Percentiles rank a stretch among this genome's conserved stretches.
Conservation (phyloP, 441 rosid genomes). For the Mallotus repandus region DNA sequence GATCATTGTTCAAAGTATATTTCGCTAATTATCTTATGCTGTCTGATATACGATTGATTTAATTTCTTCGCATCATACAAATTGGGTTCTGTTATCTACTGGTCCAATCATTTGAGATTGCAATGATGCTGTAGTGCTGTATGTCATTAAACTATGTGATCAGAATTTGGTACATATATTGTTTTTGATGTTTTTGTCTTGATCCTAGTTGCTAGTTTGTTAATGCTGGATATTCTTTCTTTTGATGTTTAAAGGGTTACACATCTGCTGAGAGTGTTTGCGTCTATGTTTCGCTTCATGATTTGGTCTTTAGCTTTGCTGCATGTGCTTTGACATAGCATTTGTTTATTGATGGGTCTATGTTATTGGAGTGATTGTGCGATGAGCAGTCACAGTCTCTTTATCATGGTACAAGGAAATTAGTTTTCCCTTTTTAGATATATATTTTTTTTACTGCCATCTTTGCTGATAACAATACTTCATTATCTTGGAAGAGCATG, state of each 20-base stretch:
- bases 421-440: not conserved
- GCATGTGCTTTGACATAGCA: not conserved
- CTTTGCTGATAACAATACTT: not conserved
- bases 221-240: too few species aligned
- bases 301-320: not conserved
- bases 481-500: not conserved
- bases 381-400: not conserved
- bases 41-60: not conserved
- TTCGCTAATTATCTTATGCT: not conserved
- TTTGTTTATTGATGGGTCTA: too few species aligned
- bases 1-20: not conserved
- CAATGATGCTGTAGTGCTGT: too few species aligned
- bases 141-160: too few species aligned
- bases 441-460: not conserved
- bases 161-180: too few species aligned
- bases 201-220: too few species aligned
- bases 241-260: too few species aligned
- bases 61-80: not conserved
- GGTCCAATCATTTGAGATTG: too few species aligned
- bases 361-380: not conserved
- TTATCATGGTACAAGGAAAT: not conserved
- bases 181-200: too few species aligned
- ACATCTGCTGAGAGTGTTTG: not conserved
- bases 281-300: not conserved
- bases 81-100: not conserved